Evolutionary conservation across 2,329 filamentous ascomycete species (phyloP).

Genomic region (Calycina herbarum): DNA sequence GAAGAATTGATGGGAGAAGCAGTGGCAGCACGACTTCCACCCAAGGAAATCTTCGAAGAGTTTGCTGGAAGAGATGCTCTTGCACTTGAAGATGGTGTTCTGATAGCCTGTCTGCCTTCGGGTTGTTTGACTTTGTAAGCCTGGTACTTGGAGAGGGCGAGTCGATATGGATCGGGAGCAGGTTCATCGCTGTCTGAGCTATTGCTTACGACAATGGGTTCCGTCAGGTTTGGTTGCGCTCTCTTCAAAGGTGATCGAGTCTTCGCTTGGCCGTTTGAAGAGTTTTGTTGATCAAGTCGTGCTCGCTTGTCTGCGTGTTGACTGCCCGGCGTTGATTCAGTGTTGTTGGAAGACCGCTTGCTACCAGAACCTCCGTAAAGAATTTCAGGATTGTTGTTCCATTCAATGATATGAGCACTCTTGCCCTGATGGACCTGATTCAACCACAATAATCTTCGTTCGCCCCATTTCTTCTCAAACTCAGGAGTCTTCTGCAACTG

Average conservation of each 20-base stretch:
- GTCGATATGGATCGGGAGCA: not conserved
- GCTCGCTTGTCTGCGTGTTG: not conserved
- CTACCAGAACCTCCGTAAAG: not conserved
- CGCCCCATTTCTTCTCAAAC: slow-evolving; percentile 12
- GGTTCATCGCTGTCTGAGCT: not conserved
- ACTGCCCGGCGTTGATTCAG: not conserved
- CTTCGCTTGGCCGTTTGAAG: not conserved
- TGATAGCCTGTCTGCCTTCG: not conserved
- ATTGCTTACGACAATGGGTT: not conserved
- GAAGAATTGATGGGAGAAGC: not conserved
- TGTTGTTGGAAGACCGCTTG: not conserved
- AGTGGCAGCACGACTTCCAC: not conserved
- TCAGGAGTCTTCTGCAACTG: not conserved
- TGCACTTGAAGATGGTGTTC: not conserved
- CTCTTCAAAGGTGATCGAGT: not conserved
- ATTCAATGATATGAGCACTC: slow-evolving; percentile 10
- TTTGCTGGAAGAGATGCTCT: not conserved
- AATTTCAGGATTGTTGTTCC: slow-evolving; percentile 3
- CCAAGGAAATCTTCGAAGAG: not conserved
- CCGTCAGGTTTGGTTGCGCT: not conserved
- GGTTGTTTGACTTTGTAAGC: not conserved
- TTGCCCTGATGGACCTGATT: slow-evolving; percentile 10
- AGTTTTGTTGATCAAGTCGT: not conserved
- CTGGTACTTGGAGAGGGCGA: not conserved
- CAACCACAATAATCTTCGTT: slow-evolving; percentile 10